Percentiles rank a stretch among this genome's conserved stretches.
Evolutionary conservation across 331 rosid genomes (phyloP).

Genomic region (Malus hybrid): DNA sequence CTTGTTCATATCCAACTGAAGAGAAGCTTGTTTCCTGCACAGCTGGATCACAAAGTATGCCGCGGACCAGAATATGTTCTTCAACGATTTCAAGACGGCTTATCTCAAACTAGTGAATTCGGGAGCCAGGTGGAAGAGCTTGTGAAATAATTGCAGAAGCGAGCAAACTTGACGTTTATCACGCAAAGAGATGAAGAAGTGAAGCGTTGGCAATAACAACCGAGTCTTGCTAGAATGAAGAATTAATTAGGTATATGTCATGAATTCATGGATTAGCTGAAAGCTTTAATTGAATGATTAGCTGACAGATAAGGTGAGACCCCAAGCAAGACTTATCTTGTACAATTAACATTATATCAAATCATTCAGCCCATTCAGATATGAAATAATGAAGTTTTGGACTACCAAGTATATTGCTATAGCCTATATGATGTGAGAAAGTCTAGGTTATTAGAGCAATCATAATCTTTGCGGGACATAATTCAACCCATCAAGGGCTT

Average conservation of each 20-base stretch:
- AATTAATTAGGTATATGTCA: neutral
- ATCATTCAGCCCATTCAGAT: neutral
- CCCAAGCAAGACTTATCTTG: neutral
- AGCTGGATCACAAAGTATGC: conserved; percentile 88
- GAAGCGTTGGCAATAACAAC: neutral
- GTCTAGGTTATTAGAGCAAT: neutral
- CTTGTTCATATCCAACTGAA: conserved; percentile 12
- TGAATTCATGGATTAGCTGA: neutral
- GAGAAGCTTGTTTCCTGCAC: conserved; percentile 20
- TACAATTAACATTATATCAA: neutral
- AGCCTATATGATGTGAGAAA: neutral
- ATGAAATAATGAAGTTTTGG: neutral
- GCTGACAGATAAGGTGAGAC: neutral
- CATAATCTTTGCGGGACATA: neutral
- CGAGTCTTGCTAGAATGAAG: neutral
- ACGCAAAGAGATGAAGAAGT: neutral
- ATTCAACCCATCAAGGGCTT: conserved; percentile 6
- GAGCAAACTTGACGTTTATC: neutral
- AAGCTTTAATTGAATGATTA: conserved; percentile 10
- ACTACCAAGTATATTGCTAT: neutral
- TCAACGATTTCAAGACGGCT: conserved; percentile 73
- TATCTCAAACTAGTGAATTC: conserved; percentile 79
- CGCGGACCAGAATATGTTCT: conserved; percentile 58
- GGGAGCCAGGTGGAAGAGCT: conserved; percentile 74
- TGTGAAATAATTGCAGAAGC: conserved; percentile 20